Evolutionary conservation across 352 stramenopile genomes (phyloP), one percentile per base, ranked within the genome.

Genomic region (Globisporangium solare): DNA sequence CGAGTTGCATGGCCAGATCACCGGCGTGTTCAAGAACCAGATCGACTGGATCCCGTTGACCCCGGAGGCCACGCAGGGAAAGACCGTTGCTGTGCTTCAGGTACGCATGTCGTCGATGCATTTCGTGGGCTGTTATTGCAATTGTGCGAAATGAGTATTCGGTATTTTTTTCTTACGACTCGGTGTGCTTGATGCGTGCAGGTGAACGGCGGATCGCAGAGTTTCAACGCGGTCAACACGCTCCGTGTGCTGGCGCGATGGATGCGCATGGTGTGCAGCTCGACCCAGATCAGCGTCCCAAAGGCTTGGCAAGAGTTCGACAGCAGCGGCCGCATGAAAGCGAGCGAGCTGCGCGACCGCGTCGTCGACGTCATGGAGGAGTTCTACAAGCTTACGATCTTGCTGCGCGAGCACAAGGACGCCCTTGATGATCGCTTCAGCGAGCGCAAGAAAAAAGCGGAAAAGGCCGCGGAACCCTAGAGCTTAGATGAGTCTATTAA

Each of bases 21-120:
- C 76, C 22, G 76, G 73, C 41, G 64, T 69, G 12, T 86, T 89
- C 56, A 89, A 89, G 61, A 89, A 88, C 67, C 76, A 86, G 65
- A 87, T 84, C 52, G 78, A 88, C 68, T 86, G 75, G 75, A 67
- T 79, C 47, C 71, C 71, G 15, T 67, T 89, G 79, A 52, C 79
- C 70, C 1, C 67, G 88, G 35, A 66, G 77, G 14, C 75, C 75
- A 84, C 77, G 32, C 77, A 86, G 61, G 72, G 72, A 58, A 63
- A 68, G 55, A 82, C 74, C n/a, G 70, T 64, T 20, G 67, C 64
- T 40, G 76, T 88, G 43, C 14, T 49, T 3, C 43, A 49, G 43
- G 43, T 49, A 49, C 13, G 42, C 18, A 47, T 35, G 5, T 35
- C 27, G 3, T 35, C 10, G 27, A 35, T 35, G 27, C 1, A 35